Percentiles rank a stretch among this genome's conserved stretches.
Evolutionary conservation across 176 grass and related monocot genomes (phyloP).

Genomic region (Ensete ventricosum): DNA sequence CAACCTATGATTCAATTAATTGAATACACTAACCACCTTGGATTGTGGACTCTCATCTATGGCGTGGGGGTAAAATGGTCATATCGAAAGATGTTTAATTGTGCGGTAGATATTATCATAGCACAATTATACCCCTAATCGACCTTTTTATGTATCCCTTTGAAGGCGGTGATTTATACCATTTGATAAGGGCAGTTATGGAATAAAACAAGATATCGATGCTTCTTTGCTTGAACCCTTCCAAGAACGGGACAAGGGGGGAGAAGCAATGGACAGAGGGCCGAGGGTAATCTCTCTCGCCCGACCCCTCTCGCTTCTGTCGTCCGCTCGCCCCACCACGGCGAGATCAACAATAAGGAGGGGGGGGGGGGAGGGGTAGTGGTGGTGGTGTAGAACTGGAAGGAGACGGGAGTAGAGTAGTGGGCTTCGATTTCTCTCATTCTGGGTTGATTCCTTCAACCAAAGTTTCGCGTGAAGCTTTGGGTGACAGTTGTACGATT

Average conservation of each 20-base stretch:
- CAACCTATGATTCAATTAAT: too few relatives aligned
- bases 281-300: not conserved
- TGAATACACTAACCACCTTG: too few relatives aligned
- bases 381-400: not conserved
- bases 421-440: not conserved
- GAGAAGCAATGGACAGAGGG: not conserved
- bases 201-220: not conserved
- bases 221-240: not conserved
- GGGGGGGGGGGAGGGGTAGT: not conserved
- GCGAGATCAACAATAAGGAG: not conserved
- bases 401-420: not conserved
- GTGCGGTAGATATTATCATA: too few relatives aligned
- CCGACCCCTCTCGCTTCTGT: not conserved
- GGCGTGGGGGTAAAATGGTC: too few relatives aligned
- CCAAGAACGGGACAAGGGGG: too few relatives aligned
- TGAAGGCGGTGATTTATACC: too few relatives aligned
- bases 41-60: too few relatives aligned
- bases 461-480: not conserved
- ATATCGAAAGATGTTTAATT: too few relatives aligned
- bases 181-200: too few relatives aligned
- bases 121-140: too few relatives aligned
- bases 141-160: too few relatives aligned
- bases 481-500: not conserved
- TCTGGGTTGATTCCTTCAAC: not conserved
- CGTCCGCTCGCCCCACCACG: not conserved